These are phyloP conservation scores for Thuidium tamariscinum DNA, from an alignment of 225 moss, liverwort and hornwort genomes.

Conservation along the genomic window DNA sequence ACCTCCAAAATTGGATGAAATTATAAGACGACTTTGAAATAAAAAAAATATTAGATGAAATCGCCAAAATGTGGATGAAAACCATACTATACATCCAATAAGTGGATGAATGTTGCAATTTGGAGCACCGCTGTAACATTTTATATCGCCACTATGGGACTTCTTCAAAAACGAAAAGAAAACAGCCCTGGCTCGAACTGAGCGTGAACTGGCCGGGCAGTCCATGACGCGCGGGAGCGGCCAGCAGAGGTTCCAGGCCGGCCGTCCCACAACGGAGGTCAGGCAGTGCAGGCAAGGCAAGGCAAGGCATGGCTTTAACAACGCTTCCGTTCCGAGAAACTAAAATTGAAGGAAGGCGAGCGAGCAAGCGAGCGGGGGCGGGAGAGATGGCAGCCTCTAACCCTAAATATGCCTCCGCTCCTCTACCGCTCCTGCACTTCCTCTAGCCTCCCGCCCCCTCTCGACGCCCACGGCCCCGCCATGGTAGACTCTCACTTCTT, in stretches of 20 bases:
- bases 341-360: background rate
- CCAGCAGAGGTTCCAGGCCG: background rate
- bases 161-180: no score
- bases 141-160: no score
- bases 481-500: background rate
- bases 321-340: background rate
- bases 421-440: background rate
- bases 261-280: background rate
- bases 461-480: background rate
- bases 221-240: conserved; percentile 1
- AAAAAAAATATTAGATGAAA: no score
- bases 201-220: background rate
- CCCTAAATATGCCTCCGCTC: conserved; percentile 12
- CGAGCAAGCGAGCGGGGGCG: background rate
- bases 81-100: no score
- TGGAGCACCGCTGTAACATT: no score
- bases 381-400: conserved; percentile 2
- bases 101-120: no score
- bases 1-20: no score
- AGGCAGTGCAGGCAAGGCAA: background rate
- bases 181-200: background rate
- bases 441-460: background rate
- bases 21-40: no score
- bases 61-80: no score
- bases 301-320: background rate